Conservation (phyloP, 129 eudicot genomes). For the Artemisia argyi region DNA sequence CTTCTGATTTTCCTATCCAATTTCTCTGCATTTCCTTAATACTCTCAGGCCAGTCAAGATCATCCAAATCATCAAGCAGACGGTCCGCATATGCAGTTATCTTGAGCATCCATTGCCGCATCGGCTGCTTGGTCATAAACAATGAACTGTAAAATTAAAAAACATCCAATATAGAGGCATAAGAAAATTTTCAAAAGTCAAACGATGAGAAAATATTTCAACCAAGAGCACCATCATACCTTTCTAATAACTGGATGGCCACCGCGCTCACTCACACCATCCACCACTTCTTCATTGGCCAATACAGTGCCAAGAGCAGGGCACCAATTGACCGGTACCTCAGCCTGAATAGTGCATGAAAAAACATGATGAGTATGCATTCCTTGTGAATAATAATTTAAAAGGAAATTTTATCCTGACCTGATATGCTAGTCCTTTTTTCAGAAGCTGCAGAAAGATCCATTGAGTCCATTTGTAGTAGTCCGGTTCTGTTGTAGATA, state of each 20-base stretch:
- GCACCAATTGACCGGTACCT: slow-evolving; percentile 99
- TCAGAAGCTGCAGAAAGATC: slow-evolving; percentile 94
- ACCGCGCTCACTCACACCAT: slow-evolving; percentile 98
- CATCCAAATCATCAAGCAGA: slow-evolving; percentile 95
- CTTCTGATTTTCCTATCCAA: slow-evolving; percentile 98
- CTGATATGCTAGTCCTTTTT: slow-evolving; percentile 95
- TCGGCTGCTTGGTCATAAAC: slow-evolving; percentile 99
- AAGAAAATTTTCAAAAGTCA: slow-evolving; percentile 25
- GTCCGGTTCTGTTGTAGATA: slow-evolving; percentile 97
- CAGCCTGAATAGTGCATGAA: slow-evolving; percentile 57
- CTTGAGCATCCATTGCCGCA: slow-evolving; percentile 99
- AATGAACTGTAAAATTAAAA: slow-evolving; percentile 82
- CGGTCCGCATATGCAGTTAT: slow-evolving; percentile 98
- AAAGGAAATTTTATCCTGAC: slow-evolving; percentile 26
- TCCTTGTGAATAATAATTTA: not conserved
- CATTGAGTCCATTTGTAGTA: slow-evolving; percentile 99
- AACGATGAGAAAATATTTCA: not conserved
- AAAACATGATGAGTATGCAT: slow-evolving; percentile 10
- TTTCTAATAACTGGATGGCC: slow-evolving; percentile 98
- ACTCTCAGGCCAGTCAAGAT: slow-evolving; percentile 99
- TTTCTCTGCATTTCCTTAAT: slow-evolving; percentile 98
- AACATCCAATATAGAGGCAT: slow-evolving; percentile 50
- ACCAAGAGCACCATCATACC: slow-evolving; percentile 36
- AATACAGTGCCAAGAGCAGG: slow-evolving; percentile 97
- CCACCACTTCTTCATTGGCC: slow-evolving; percentile 98